Base-by-base conservation (phyloP, 2,329 filamentous ascomycete genomes). In the Bipolaris victoriae region DNA sequence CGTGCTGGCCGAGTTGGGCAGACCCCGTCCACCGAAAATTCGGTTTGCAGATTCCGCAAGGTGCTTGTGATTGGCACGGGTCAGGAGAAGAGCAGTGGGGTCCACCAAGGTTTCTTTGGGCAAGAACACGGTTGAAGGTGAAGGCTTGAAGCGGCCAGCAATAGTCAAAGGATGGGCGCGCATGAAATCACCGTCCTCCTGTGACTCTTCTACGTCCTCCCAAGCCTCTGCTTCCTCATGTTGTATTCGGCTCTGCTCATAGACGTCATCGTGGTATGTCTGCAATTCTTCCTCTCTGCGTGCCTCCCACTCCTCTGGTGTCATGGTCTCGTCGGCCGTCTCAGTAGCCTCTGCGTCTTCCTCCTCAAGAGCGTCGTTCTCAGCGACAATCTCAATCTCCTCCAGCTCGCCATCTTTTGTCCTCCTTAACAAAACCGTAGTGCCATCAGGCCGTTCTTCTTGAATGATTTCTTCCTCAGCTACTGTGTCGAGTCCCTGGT, bases 1-100 rank as follows among this genome's bases (percentile, higher is more conserved):
- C 0, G 90, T 88, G 2, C 90, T 93, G 1, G 88, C 87, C 1
- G 92, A 96, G 70, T 89, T 83, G 3, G 93, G 93, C 15, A 98
- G 80, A 0, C 88, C 86, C 3, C 78, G 77, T 0, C 94, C 94
- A 41, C 93, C 94, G 72, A 97, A 94, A 0, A 86, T 82, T 41
- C 82, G 84, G 64, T 91, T 86, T 0, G 93, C 90, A 1, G 89
- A 84, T 55, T 89, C 84, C 33, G 83, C 82, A 31, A 98, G 81
- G 71, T 99, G 95, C 55, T 87, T 89, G 60, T 74, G 70, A 41
- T 88, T 85, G 55, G 91, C 85, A 9, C 76, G 74, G 1, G 52
- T 87, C 85, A 98, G 81, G 2, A 97, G 81, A 4, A 84, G 77
- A 1, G 85, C 82, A 16, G 96, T 87, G 0, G 92, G 92, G 3